phyloP scores from a whole-genome alignment of 2,329 filamentous ascomycete genomes.

The Alternaria panax region DNA sequence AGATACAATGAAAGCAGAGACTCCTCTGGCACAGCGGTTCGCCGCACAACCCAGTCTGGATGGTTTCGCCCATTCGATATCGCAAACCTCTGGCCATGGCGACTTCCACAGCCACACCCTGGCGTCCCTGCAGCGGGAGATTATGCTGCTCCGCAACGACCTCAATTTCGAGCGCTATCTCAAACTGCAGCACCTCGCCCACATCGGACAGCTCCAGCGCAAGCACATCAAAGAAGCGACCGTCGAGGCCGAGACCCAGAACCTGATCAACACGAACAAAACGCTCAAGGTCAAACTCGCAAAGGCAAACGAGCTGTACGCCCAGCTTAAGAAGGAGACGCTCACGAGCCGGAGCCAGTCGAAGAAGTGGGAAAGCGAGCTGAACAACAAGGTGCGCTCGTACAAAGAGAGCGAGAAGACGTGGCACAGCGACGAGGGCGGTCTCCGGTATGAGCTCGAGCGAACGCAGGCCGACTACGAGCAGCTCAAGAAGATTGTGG shows the following conservation, averaged over 20 bases:
- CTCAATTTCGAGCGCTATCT: slow-evolving; percentile 84
- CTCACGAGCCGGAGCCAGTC: slow-evolving; percentile 74
- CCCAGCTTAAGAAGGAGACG: slow-evolving; percentile 74
- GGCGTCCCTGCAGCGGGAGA: slow-evolving; percentile 70
- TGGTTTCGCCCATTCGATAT: slow-evolving; percentile 40
- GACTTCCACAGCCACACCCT: slow-evolving; percentile 48
- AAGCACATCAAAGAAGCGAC: slow-evolving; percentile 79
- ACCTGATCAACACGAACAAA: slow-evolving; percentile 78
- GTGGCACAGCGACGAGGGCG: slow-evolving; percentile 65
- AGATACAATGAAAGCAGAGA: slow-evolving; percentile 34
- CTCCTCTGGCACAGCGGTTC: slow-evolving; percentile 31
- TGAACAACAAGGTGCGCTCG: slow-evolving; percentile 69
- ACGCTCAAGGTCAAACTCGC: slow-evolving; percentile 75
- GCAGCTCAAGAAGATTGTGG: slow-evolving; percentile 70
- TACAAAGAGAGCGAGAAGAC: slow-evolving; percentile 75
- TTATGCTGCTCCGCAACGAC: slow-evolving; percentile 80
- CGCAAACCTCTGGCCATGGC: slow-evolving; percentile 34
- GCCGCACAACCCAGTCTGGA: slow-evolving; percentile 41
- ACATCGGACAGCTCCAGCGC: slow-evolving; percentile 79
- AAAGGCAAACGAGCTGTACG: slow-evolving; percentile 74
- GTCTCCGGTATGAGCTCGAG: slow-evolving; percentile 65
- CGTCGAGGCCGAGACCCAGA: slow-evolving; percentile 82
- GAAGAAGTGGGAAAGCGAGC: slow-evolving; percentile 79
- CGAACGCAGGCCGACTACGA: slow-evolving; percentile 67
- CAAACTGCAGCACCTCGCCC: slow-evolving; percentile 81